Percentiles rank a stretch among this genome's conserved stretches.
Conservation (phyloP, 2,329 filamentous ascomycete genomes). For the Coniochaeta sp. region DNA sequence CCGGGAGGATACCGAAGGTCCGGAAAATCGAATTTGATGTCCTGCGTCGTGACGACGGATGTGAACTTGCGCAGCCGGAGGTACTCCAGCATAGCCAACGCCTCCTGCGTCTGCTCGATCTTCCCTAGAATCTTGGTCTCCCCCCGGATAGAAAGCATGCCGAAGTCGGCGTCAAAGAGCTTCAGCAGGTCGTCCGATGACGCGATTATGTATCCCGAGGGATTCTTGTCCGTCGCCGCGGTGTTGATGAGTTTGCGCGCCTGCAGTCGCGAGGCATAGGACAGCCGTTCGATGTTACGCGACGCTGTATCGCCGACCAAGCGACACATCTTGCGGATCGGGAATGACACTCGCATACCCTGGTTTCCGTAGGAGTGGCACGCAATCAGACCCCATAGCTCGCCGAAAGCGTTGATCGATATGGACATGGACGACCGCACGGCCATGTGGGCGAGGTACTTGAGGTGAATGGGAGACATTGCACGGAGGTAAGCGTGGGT, state of each 20-base stretch:
- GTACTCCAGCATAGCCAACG: constrained; percentile 78
- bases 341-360: constrained; percentile 88
- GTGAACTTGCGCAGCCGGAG: constrained; percentile 67
- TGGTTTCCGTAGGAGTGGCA: constrained; percentile 72
- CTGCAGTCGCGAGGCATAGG: constrained; percentile 77
- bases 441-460: constrained; percentile 82
- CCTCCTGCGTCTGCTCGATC: constrained; percentile 71
- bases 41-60: constrained; percentile 70
- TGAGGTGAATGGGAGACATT: constrained; percentile 85
- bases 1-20: constrained; percentile 75
- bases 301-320: constrained; percentile 81
- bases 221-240: constrained; percentile 70
- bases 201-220: constrained; percentile 83
- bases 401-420: constrained; percentile 77
- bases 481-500: constrained; percentile 79
- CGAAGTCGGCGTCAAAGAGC: constrained; percentile 82
- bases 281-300: constrained; percentile 79
- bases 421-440: constrained; percentile 94
- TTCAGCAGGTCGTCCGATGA: constrained; percentile 80
- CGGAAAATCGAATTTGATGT: constrained; percentile 69
- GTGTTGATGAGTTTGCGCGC: constrained; percentile 86
- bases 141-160: constrained; percentile 74
- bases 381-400: constrained; percentile 82
- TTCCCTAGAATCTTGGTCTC: constrained; percentile 81
- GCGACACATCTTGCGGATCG: constrained; percentile 86